A percentile compares a stretch with the other conserved stretches of the same genome.
Conservation (phyloP, 768 basidiomycete species). For the Collybia nuda region DNA sequence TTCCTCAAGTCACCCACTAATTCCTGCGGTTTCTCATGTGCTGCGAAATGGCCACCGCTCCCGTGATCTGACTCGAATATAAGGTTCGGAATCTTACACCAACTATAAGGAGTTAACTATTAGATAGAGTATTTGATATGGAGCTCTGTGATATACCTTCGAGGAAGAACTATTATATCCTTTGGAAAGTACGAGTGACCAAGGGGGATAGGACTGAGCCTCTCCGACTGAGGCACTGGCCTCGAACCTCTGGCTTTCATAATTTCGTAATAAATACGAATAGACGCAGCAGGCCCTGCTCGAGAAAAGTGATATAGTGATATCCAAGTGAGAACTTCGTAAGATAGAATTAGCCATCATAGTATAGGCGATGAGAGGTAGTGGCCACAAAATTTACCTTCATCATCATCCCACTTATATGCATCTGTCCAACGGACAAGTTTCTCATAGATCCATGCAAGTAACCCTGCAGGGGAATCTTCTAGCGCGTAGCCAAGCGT, state of each 20-base stretch:
- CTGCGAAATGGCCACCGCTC: slow-evolving; percentile 47
- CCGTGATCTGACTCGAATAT: slow-evolving; percentile 32
- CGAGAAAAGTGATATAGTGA: slow-evolving; percentile 62
- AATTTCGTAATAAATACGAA: slow-evolving; percentile 58
- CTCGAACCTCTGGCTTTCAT: slow-evolving; percentile 3
- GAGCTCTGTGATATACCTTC: slow-evolving; percentile 14
- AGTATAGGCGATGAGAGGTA: not conserved
- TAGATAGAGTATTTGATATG: not conserved
- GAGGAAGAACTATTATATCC: slow-evolving; percentile 29
- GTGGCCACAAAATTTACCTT: slow-evolving; percentile 31
- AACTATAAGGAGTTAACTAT: slow-evolving; percentile 7
- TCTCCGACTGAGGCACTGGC: not conserved
- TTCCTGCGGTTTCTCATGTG: slow-evolving; percentile 36
- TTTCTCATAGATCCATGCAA: slow-evolving; percentile 49
- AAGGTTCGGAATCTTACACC: slow-evolving; percentile 15
- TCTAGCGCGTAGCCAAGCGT: slow-evolving; percentile 44
- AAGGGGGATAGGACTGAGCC: slow-evolving; percentile 34
- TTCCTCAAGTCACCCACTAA: slow-evolving; percentile 40
- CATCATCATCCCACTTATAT: slow-evolving; percentile 58
- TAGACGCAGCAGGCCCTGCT: slow-evolving; percentile 54
- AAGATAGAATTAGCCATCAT: too few relatives aligned
- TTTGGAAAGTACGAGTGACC: slow-evolving; percentile 50
- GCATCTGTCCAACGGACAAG: slow-evolving; percentile 42
- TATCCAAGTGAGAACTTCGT: slow-evolving; percentile 56
- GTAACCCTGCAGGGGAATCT: slow-evolving; percentile 51